phyloP scores from a whole-genome alignment of 306 rosid genomes.

The Acacia melanoxylon region DNA sequence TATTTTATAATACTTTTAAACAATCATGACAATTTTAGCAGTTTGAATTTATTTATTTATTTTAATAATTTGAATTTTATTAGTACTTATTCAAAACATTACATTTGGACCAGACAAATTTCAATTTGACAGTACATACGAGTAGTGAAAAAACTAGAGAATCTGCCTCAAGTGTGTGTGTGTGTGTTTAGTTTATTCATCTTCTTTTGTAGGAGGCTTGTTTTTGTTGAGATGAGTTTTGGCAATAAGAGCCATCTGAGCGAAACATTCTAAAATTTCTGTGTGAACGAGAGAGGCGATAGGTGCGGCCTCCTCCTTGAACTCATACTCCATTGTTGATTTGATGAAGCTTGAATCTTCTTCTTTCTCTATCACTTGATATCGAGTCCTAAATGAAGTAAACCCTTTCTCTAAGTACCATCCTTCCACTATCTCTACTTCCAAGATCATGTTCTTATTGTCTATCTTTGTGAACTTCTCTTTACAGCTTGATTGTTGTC shows the following conservation, averaged over 20 bases:
- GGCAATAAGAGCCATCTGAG: conserved; percentile 4
- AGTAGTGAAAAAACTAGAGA: no score
- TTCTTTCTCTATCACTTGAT: conserved; percentile 34
- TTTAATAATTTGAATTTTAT: no score
- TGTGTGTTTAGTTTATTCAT: no score
- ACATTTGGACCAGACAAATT: no score
- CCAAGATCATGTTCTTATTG: conserved; percentile 38
- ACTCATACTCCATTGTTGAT: conserved; percentile 46
- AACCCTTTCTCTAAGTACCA: conserved; percentile 64
- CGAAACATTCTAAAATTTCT: not conserved
- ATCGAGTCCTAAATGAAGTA: conserved; percentile 27
- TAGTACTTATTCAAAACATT: no score
- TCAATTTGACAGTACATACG: no score
- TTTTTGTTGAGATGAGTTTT: conserved; percentile 33
- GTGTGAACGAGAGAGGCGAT: conserved; percentile 40
- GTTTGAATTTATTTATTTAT: no score
- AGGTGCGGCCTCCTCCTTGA: conserved; percentile 57
- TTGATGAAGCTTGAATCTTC: conserved; percentile 46
- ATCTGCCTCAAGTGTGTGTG: no score
- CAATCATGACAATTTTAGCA: no score
- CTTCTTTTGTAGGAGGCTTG: not conserved
- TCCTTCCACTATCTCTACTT: conserved; percentile 63
- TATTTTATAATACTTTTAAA: no score
- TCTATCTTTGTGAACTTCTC: not conserved
- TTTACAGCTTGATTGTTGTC: conserved; percentile 11